A percentile compares a stretch with the other conserved stretches of the same genome.
phyloP scores from a whole-genome alignment of 805 yeast species.

The Barnettozyma sp. region DNA sequence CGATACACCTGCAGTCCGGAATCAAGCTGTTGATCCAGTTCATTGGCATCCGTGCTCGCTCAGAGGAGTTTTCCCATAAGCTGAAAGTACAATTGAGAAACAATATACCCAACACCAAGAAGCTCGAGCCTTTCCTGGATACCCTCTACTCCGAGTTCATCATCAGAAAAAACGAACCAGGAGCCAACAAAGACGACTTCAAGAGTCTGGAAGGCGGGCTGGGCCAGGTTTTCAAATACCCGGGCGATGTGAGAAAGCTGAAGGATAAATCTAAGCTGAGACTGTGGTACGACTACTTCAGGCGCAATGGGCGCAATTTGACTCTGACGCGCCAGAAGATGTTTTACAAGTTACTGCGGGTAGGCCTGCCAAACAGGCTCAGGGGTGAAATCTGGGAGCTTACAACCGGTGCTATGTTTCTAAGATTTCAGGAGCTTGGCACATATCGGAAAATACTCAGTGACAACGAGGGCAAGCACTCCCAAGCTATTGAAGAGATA shows the following conservation, averaged over 20 bases:
- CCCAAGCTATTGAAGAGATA: conserved; percentile 91
- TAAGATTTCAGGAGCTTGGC: conserved; percentile 54
- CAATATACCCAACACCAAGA: conserved; percentile 55
- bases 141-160: conserved; percentile 84
- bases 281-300: conserved; percentile 88
- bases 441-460: conserved; percentile 53
- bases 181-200: conserved; percentile 30
- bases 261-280: conserved; percentile 83
- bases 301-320: conserved; percentile 77
- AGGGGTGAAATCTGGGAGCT: conserved; percentile 97
- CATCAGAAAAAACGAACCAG: conserved; percentile 41
- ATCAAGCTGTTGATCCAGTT: conserved; percentile 60
- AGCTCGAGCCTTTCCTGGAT: conserved; percentile 56
- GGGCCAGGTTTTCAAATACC: conserved; percentile 78
- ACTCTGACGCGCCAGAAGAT: conserved; percentile 66
- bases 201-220: conserved; percentile 75
- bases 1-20: conserved; percentile 62
- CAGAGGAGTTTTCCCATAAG: conserved; percentile 71
- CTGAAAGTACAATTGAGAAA: conserved; percentile 55
- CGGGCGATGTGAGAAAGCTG: conserved; percentile 74
- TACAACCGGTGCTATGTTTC: conserved; percentile 77
- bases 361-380: conserved; percentile 89
- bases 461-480: conserved; percentile 54
- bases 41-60: conserved; percentile 69
- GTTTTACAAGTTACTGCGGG: conserved; percentile 77